phyloP scores from a whole-genome alignment of 148 eudicot genomes.

The Arbutus unedo region DNA sequence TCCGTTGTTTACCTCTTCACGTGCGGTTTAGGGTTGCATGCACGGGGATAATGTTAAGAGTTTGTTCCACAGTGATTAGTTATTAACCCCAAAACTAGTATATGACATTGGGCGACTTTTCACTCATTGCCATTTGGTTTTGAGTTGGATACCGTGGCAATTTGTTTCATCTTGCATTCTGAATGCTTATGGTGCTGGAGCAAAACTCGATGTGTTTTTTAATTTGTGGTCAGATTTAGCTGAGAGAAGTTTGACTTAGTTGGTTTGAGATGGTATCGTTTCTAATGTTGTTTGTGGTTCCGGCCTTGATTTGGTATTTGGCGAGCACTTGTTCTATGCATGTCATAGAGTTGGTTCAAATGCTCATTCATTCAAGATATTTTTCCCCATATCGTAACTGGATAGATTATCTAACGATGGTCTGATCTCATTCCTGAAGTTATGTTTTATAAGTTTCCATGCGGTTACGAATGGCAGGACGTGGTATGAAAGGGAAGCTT shows the following conservation, averaged over 20 bases:
- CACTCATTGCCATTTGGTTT: too few species aligned
- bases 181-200: background rate
- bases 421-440: background rate
- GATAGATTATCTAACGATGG: background rate
- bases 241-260: background rate
- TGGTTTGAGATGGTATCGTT: constrained; percentile 8
- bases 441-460: background rate
- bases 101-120: too few species aligned
- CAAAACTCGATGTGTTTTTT: background rate
- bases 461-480: constrained; percentile 39
- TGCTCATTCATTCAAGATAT: background rate
- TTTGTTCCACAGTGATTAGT: too few species aligned
- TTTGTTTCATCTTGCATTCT: background rate
- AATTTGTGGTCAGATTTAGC: background rate
- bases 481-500: constrained; percentile 72
- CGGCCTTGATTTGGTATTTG: background rate
- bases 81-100: too few species aligned
- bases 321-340: background rate
- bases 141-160: too few species aligned
- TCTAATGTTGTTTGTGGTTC: background rate
- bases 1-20: too few species aligned
- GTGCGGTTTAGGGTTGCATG: too few species aligned
- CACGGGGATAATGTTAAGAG: too few species aligned
- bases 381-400: background rate
- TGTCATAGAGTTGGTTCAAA: background rate